A percentile compares a stretch with the other conserved stretches of the same genome.
Conservation (phyloP, 148 eudicot genomes). For the Pharnaceum exiguum region DNA sequence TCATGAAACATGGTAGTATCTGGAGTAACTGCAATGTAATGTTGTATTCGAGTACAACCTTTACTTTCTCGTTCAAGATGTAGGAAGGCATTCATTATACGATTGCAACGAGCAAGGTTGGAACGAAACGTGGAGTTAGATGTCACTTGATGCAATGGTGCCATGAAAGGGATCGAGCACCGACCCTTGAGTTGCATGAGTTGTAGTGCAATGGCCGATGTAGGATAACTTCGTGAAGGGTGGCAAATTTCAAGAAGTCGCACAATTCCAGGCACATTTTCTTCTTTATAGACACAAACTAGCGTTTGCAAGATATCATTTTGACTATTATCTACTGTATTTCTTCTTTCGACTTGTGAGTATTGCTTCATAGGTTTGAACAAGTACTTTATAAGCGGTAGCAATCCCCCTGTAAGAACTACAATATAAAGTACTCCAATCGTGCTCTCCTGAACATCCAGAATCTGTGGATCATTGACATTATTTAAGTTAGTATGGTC, state of each 20-base stretch:
- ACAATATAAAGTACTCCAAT: conserved; percentile 1
- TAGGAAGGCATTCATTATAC: conserved; percentile 8
- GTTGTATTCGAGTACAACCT: conserved; percentile 7
- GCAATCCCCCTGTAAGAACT: background rate
- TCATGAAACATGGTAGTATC: conserved; percentile 32
- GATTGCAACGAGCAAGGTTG: conserved; percentile 1
- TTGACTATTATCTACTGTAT: conserved; percentile 1
- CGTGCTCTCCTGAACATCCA: conserved; percentile 6
- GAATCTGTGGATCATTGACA: background rate
- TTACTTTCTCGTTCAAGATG: conserved; percentile 2
- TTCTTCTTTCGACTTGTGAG: conserved; percentile 3
- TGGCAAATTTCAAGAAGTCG: background rate
- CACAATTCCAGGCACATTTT: background rate
- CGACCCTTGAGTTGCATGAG: conserved; percentile 1
- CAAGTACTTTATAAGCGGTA: conserved; percentile 12
- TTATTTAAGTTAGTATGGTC: background rate
- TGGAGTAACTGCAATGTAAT: background rate
- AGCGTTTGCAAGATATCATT: conserved; percentile 8
- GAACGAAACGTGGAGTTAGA: background rate
- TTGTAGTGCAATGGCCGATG: background rate
- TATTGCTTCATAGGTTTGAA: conserved; percentile 23
- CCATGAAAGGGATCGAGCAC: background rate
- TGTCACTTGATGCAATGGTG: background rate
- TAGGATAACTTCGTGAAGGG: background rate
- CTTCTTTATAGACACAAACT: conserved; percentile 26